Evolutionary conservation across 2,329 filamentous ascomycete species (phyloP).

Genomic region (Colletotrichum sp.): DNA sequence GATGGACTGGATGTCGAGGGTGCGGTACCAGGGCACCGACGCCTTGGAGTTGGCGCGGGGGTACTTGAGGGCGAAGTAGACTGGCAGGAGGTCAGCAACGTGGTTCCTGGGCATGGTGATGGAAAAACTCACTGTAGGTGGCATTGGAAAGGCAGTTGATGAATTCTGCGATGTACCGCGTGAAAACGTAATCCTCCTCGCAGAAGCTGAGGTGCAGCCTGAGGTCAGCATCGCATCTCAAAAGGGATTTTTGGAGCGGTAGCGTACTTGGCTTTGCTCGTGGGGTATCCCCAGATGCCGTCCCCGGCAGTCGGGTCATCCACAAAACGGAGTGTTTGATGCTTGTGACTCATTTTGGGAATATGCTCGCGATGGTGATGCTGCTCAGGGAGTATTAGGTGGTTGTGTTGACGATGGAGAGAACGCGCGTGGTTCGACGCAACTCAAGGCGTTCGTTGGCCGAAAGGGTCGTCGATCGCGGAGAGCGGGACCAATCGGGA

Average conservation of each 20-base stretch:
- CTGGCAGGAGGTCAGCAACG: constrained; percentile 12
- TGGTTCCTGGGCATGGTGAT: rapidly evolving
- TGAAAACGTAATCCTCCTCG: constrained; percentile 40
- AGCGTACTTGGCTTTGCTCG: constrained; percentile 42
- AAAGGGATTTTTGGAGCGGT: neutral
- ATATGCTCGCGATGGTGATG: neutral
- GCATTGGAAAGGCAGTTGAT: constrained; percentile 49
- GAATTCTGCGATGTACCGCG: constrained; percentile 47
- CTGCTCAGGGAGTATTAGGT: neutral
- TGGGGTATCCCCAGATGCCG: constrained; percentile 43
- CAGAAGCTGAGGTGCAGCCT: constrained; percentile 4
- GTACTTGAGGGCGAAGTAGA: constrained; percentile 45
- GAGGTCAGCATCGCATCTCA: neutral
- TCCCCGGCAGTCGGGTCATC: constrained; percentile 36
- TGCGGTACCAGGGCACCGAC: constrained; percentile 34
- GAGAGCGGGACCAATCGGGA: neutral
- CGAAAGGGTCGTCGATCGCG: neutral
- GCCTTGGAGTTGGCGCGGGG: constrained; percentile 34
- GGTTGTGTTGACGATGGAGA: neutral
- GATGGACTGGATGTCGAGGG: constrained; percentile 44
- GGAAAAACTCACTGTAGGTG: constrained; percentile 27
- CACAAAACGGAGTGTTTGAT: constrained; percentile 41
- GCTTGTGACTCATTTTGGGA: constrained; percentile 23
- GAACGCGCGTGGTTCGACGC: neutral
- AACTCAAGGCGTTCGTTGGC: no score